Evolutionary conservation across 192 early-diverging fungal species (phyloP).

Genomic region (Coemansia sp.): DNA sequence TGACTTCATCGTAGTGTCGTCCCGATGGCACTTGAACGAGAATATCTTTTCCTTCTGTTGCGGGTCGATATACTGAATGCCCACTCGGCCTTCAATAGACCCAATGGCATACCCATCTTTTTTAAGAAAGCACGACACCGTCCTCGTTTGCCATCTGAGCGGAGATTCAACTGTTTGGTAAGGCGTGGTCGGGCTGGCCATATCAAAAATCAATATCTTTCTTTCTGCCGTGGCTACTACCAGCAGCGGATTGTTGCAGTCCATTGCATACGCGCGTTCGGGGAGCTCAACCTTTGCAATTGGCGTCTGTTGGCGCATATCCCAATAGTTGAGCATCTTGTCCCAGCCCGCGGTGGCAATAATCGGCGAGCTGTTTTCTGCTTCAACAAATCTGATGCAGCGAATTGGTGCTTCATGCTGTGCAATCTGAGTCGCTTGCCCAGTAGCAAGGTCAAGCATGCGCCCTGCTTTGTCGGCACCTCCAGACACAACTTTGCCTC

Average conservation of each 20-base stretch:
- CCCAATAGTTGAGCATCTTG: conserved; percentile 97
- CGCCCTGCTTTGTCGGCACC: conserved; percentile 88
- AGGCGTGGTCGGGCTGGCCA: conserved; percentile 70
- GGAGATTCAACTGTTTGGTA: conserved; percentile 65
- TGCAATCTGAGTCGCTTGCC: conserved; percentile 80
- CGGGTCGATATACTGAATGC: conserved; percentile 89
- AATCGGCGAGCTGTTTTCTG: conserved; percentile 58
- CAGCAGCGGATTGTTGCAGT: conserved; percentile 72
- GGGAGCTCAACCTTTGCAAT: conserved; percentile 72
- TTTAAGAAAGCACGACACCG: conserved; percentile 75
- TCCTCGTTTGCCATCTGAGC: conserved; percentile 65
- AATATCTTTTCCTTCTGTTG: conserved; percentile 62
- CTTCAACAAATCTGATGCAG: conserved; percentile 75
- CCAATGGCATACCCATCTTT: conserved; percentile 86
- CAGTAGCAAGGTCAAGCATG: conserved; percentile 80
- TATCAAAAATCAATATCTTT: conserved; percentile 76
- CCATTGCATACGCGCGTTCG: conserved; percentile 91
- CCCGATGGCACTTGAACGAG: conserved; percentile 94
- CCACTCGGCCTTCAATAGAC: conserved; percentile 91
- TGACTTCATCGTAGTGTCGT: conserved; percentile 59
- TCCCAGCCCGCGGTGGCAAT: conserved; percentile 94
- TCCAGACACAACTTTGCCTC: conserved; percentile 83
- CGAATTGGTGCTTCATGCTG: conserved; percentile 89
- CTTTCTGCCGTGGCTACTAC: conserved; percentile 94
- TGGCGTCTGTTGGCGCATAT: conserved; percentile 75